A percentile compares a stretch with the other conserved stretches of the same genome.
phyloP scores from a whole-genome alignment of 169 alveolate genomes.

The Plasmodium cynomolgi region DNA sequence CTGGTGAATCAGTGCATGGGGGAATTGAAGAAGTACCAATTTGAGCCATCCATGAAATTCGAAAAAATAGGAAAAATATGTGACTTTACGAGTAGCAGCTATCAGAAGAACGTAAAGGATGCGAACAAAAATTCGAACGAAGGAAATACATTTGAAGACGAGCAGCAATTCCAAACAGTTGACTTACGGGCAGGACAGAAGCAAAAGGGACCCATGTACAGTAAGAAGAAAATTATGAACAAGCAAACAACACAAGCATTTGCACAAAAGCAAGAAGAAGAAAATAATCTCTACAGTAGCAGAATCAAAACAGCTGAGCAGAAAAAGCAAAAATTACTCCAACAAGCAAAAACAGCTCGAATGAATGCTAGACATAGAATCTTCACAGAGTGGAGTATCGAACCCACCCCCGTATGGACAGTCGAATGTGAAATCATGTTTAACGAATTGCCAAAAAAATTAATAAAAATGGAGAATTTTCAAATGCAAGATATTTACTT shows the following conservation, averaged over 20 bases:
- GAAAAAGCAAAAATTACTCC: conserved; percentile 80
- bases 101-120: conserved; percentile 82
- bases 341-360: conserved; percentile 86
- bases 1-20: conserved; percentile 82
- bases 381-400: conserved; percentile 93
- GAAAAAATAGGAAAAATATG: conserved; percentile 88
- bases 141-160: conserved; percentile 81
- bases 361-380: conserved; percentile 89
- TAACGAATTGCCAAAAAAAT: conserved; percentile 88
- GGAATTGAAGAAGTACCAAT: conserved; percentile 84
- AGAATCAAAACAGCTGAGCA: conserved; percentile 84
- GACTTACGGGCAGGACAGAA: conserved; percentile 81
- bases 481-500: conserved; percentile 88
- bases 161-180: conserved; percentile 86
- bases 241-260: conserved; percentile 87
- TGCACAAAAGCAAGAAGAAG: conserved; percentile 87
- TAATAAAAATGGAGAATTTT: conserved; percentile 80
- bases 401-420: conserved; percentile 92
- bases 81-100: conserved; percentile 86
- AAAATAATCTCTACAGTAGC: conserved; percentile 81
- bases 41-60: conserved; percentile 87
- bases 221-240: conserved; percentile 77
- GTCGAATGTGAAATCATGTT: conserved; percentile 91
- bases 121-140: conserved; percentile 76
- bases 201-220: conserved; percentile 76